Percentiles rank a stretch among this genome's conserved stretches.
phyloP scores from a whole-genome alignment of 2,329 filamentous ascomycete genomes.

The Monosporascus sp. region DNA sequence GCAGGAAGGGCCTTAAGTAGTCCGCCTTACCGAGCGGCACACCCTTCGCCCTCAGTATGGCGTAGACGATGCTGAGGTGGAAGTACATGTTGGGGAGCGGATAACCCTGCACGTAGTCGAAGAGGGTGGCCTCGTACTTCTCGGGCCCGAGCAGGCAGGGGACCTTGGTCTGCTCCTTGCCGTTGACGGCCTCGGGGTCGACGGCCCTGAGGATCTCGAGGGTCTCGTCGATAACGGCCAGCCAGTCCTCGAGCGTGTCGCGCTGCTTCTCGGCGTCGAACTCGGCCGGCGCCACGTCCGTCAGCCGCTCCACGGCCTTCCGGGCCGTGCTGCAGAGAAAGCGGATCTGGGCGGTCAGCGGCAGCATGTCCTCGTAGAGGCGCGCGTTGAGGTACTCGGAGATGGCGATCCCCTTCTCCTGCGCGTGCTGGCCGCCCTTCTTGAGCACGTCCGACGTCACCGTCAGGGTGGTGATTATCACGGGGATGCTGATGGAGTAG shows the following conservation, averaged over 20 bases:
- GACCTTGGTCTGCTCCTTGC: conserved; percentile 29
- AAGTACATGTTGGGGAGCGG: conserved; percentile 59
- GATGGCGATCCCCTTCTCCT: conserved; percentile 17
- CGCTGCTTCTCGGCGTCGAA: conserved; percentile 24
- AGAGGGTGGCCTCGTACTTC: conserved; percentile 18
- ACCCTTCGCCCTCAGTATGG: conserved; percentile 55
- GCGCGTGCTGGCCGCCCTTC: conserved; percentile 30
- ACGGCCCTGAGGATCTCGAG: conserved; percentile 21
- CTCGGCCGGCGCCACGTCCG: conserved; percentile 25
- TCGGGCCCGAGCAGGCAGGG: conserved; percentile 25
- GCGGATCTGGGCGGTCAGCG: conserved; percentile 36
- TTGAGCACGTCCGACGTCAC: conserved; percentile 30
- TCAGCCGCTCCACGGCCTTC: conserved; percentile 26
- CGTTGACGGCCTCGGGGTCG: conserved; percentile 26
- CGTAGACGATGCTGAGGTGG: conserved; percentile 55
- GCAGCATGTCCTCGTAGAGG: conserved; percentile 38
- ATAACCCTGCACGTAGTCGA: conserved; percentile 42
- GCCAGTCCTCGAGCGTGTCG: conserved; percentile 29
- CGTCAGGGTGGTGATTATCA: conserved; percentile 26
- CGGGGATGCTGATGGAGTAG: conserved; percentile 34
- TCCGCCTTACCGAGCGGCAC: conserved; percentile 56
- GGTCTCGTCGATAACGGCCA: conserved; percentile 27
- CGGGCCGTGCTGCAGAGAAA: conserved; percentile 19
- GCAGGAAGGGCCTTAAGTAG: conserved; percentile 21
- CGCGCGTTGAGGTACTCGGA: conserved; percentile 25